Percentiles rank a stretch among this genome's conserved stretches.
These are phyloP conservation scores for Hippophae rhamnoides DNA, from an alignment of 306 rosid genomes.

Conservation along the genomic window DNA sequence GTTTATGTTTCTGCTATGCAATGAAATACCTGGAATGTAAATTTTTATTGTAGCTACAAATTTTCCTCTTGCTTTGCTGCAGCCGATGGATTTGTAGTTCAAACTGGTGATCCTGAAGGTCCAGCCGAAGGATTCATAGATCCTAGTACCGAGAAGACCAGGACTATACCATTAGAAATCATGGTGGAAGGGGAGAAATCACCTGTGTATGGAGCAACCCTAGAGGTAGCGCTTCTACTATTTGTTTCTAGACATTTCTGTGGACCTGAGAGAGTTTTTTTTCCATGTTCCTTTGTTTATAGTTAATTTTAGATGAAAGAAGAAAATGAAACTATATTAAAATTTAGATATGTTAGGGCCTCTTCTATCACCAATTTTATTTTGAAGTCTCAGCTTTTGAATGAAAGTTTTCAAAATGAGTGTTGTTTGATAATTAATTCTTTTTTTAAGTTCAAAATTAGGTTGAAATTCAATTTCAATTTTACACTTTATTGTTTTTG, in stretches of 20 bases:
- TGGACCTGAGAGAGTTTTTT: background rate
- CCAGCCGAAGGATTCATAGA: constrained; percentile 98
- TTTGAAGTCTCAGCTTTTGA: too few relatives aligned
- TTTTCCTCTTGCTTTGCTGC: constrained; percentile 19
- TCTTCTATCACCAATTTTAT: too few relatives aligned
- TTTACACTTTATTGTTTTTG: too few relatives aligned
- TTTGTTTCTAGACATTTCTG: background rate
- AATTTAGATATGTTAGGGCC: too few relatives aligned
- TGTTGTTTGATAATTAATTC: too few relatives aligned
- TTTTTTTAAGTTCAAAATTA: too few relatives aligned
- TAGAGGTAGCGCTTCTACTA: constrained; percentile 56
- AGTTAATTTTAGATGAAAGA: too few relatives aligned
- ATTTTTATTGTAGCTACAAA: background rate
- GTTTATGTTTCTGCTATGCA: background rate
- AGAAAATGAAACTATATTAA: too few relatives aligned
- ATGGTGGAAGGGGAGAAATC: constrained; percentile 67
- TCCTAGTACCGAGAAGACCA: constrained; percentile 86
- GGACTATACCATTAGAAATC: constrained; percentile 78
- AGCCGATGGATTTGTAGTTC: constrained; percentile 98
- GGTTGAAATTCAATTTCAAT: too few relatives aligned
- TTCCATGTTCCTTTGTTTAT: background rate
- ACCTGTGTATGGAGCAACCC: constrained; percentile 81
- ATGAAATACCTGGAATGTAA: background rate
- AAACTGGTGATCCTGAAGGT: constrained; percentile 98
- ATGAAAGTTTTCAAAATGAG: too few relatives aligned